Conservation (phyloP, 805 yeast species). For the Sungouiella thailandica region DNA sequence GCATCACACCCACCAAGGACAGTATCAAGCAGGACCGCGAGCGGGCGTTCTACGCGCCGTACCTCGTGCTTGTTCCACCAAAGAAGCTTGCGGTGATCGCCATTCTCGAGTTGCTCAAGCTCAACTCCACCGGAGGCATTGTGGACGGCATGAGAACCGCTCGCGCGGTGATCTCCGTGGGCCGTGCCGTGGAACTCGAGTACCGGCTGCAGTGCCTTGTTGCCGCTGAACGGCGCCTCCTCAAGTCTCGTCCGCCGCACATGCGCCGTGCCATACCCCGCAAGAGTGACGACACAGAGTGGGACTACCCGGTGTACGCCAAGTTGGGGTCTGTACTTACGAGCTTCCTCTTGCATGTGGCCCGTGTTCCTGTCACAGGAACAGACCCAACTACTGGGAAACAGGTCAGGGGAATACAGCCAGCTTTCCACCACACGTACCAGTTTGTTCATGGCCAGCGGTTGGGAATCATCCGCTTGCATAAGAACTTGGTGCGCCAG, state of each 20-base stretch:
- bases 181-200: conserved; percentile 81
- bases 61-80: conserved; percentile 63
- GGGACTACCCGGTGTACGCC: conserved; percentile 34
- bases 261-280: no score
- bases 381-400: conserved; percentile 74
- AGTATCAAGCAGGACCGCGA: conserved; percentile 29
- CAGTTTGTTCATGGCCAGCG: conserved; percentile 75
- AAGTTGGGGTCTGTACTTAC: conserved; percentile 79
- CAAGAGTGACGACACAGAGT: conserved; percentile 35
- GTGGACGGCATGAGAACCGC: conserved; percentile 82
- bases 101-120: conserved; percentile 71
- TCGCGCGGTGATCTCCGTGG: conserved; percentile 73
- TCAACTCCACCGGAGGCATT: conserved; percentile 70
- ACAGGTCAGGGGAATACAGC: conserved; percentile 65
- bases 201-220: conserved; percentile 66
- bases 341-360: conserved; percentile 72
- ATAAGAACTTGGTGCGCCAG: conserved; percentile 59
- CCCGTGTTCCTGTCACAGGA: conserved; percentile 75
- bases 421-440: conserved; percentile 87
- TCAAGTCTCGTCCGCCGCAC: no score
- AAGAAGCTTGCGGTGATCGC: conserved; percentile 81
- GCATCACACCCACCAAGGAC: conserved; percentile 4
- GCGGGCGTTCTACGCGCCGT: conserved; percentile 70
- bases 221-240: conserved; percentile 50
- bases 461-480: conserved; percentile 76